A percentile compares a stretch with the other conserved stretches of the same genome.
Evolutionary conservation across 129 eudicot genomes (phyloP).

Genomic region (Centaurea solstitialis): DNA sequence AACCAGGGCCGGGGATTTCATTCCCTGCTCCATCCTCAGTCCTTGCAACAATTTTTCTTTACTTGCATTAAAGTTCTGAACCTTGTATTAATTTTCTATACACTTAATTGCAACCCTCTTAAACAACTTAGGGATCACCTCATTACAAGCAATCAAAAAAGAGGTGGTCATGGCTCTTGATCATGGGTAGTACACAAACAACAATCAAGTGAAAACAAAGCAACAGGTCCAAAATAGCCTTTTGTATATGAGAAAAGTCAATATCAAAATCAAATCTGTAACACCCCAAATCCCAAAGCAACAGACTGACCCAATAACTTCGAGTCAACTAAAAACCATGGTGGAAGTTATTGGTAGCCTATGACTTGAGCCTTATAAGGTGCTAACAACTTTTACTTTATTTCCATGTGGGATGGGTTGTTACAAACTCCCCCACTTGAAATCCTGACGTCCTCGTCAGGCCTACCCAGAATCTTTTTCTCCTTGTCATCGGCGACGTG

Average conservation of each 20-base stretch:
- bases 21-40: not conserved
- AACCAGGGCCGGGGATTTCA: no score
- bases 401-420: no score
- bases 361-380: no score
- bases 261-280: not conserved
- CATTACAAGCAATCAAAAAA: not conserved
- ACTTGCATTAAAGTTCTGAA: not conserved
- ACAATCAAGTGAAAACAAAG: not conserved
- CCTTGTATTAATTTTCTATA: not conserved
- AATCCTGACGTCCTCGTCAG: no score
- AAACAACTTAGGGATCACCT: not conserved
- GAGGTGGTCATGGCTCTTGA: not conserved
- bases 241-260: not conserved
- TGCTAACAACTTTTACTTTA: no score
- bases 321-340: no score
- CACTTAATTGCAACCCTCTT: not conserved
- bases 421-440: no score
- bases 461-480: no score
- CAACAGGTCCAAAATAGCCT: not conserved
- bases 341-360: no score
- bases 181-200: not conserved
- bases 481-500: no score
- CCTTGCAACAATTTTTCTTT: not conserved
- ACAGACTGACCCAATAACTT: no score
- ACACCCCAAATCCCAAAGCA: no score